A percentile compares a stretch with the other conserved stretches of the same genome.
phyloP scores from a whole-genome alignment of 1,284 basidiomycete species.

The Austroboletus niveus region DNA sequence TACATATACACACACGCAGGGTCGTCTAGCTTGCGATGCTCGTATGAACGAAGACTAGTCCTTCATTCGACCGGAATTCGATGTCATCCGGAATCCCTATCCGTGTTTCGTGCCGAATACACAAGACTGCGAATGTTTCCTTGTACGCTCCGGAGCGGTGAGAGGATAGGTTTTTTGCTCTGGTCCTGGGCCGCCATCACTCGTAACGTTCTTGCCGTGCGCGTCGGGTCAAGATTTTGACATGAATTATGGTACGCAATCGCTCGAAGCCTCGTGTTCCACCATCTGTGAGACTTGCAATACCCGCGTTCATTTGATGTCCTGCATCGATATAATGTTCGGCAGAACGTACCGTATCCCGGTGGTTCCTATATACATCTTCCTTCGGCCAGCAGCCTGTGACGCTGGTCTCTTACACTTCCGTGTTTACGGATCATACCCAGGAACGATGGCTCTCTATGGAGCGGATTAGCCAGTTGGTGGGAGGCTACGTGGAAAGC shows the following conservation, averaged over 20 bases:
- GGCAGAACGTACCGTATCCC: background rate
- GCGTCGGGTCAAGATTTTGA: background rate
- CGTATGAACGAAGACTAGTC: background rate
- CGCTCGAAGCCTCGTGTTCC: background rate
- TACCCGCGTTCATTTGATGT: background rate
- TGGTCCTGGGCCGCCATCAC: slow-evolving; percentile 3
- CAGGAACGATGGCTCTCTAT: slow-evolving; percentile 6
- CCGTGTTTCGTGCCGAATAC: too few species aligned
- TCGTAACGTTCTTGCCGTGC: slow-evolving; percentile 4
- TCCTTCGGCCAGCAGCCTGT: background rate
- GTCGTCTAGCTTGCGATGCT: slow-evolving; percentile 1
- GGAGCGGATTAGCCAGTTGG: background rate
- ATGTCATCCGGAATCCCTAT: background rate
- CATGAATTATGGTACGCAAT: too few species aligned
- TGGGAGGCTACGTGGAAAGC: background rate
- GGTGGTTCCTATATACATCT: background rate
- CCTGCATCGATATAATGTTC: background rate
- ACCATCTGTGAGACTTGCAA: background rate
- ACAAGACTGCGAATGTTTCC: background rate
- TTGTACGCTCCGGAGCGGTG: slow-evolving; percentile 3
- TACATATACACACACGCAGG: background rate
- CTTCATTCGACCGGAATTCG: too few species aligned
- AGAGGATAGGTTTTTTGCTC: slow-evolving; percentile 1
- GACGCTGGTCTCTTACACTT: background rate
- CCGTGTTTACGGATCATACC: slow-evolving; percentile 18